Evolutionary conservation across 176 grass and related monocot species (phyloP).

Genomic region (Juncus effusus): DNA sequence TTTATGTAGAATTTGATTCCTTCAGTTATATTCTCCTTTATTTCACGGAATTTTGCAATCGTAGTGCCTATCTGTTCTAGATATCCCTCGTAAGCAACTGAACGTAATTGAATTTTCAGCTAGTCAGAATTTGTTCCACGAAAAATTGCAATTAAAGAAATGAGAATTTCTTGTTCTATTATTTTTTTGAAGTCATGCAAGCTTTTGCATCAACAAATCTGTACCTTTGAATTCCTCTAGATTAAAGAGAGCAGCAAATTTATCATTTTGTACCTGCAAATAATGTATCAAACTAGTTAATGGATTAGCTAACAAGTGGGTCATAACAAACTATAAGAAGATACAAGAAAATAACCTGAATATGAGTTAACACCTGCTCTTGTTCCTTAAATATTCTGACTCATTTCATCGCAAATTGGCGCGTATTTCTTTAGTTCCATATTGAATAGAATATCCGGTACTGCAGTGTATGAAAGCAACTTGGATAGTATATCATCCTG

Average conservation of each 20-base stretch:
- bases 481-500: constrained; percentile 51
- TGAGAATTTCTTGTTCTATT: too few relatives aligned
- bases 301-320: too few relatives aligned
- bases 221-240: constrained; percentile 22
- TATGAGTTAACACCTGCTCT: constrained; percentile 40
- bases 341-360: constrained; percentile 29
- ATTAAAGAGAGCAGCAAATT: constrained; percentile 21
- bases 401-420: constrained; percentile 44
- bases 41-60: constrained; percentile 19
- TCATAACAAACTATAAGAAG: too few relatives aligned
- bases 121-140: not conserved
- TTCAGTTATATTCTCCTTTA: constrained; percentile 30
- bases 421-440: constrained; percentile 44
- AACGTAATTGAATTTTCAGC: not conserved
- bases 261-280: constrained; percentile 20
- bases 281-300: too few relatives aligned
- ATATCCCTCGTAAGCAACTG: constrained; percentile 8
- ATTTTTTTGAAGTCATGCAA: too few relatives aligned
- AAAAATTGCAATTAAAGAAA: too few relatives aligned
- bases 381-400: constrained; percentile 33
- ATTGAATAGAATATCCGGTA: constrained; percentile 38
- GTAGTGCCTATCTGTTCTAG: constrained; percentile 13
- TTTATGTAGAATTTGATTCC: constrained; percentile 22
- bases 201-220: not conserved
- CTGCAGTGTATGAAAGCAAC: constrained; percentile 33